phyloP scores from a whole-genome alignment of 2,329 filamentous ascomycete species.

The Xylaria sp. region DNA sequence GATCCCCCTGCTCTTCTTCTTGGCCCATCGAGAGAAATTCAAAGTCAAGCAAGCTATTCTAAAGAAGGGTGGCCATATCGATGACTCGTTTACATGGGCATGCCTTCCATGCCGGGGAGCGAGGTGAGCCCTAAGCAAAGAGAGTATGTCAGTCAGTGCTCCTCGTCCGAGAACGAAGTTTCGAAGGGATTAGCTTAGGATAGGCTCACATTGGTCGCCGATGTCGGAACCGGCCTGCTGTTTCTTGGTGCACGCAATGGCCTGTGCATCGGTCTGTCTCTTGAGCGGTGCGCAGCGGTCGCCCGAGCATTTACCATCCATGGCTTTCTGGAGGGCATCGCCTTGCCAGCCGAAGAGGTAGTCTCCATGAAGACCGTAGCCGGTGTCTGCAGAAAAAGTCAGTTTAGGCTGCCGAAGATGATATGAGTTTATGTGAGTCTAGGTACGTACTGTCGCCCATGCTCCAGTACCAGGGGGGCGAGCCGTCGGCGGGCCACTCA shows the following conservation, averaged over 20 bases:
- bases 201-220: conserved; percentile 41
- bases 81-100: conserved; percentile 30
- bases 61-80: background rate
- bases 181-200: background rate
- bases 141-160: conserved; percentile 30
- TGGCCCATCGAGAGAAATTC: background rate
- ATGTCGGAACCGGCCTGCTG: conserved; percentile 44
- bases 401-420: too few relatives aligned
- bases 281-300: conserved; percentile 49
- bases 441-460: conserved; percentile 49
- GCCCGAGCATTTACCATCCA: conserved; percentile 51
- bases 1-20: background rate
- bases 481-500: conserved; percentile 52
- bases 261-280: conserved; percentile 48
- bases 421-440: background rate
- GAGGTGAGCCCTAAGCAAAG: conserved; percentile 29
- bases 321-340: conserved; percentile 52
- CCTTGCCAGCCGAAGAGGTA: conserved; percentile 55
- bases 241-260: conserved; percentile 48
- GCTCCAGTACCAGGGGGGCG: conserved; percentile 49
- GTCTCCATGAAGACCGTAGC: conserved; percentile 53
- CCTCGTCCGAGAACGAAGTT: background rate
- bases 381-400: conserved; percentile 19
- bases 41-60: background rate
- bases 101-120: conserved; percentile 33